Evolutionary conservation across 441 rosid species (phyloP).

Genomic region (Arabidopsis lyrata): DNA sequence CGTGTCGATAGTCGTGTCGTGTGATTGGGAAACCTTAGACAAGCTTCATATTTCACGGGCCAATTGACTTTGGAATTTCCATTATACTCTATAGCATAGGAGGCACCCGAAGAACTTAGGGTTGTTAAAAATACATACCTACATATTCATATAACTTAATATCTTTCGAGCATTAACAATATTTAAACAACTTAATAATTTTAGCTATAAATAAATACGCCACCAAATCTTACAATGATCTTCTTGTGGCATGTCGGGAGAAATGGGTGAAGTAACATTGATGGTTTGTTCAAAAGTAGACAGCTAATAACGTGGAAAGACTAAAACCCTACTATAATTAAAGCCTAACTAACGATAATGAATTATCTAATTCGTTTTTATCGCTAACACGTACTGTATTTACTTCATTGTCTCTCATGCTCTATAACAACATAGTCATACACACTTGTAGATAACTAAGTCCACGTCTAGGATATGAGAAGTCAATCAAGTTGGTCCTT

Average conservation of each 20-base stretch:
- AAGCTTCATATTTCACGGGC: conserved; percentile 31
- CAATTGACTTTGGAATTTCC: conserved; percentile 26
- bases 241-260: conserved; percentile 46
- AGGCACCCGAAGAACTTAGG: conserved; percentile 35
- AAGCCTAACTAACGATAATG: conserved; percentile 21
- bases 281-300: conserved; percentile 46
- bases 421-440: background rate
- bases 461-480: conserved; percentile 34
- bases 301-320: conserved; percentile 44
- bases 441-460: conserved; percentile 16
- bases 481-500: conserved; percentile 42
- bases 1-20: conserved; percentile 25
- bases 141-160: conserved; percentile 24
- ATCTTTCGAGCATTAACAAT: conserved; percentile 17
- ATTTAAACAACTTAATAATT: background rate
- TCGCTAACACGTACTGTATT: conserved; percentile 6
- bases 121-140: conserved; percentile 24
- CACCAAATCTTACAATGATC: conserved; percentile 43
- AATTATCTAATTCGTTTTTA: conserved; percentile 9
- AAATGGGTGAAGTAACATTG: conserved; percentile 41
- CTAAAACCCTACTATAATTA: conserved; percentile 21
- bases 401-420: conserved; percentile 18
- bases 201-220: conserved; percentile 28
- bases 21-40: conserved; percentile 25
- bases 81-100: conserved; percentile 26